These are phyloP conservation scores for Silene noctiflora DNA, from an alignment of 179 eudicot genomes.

Conservation along the genomic window DNA sequence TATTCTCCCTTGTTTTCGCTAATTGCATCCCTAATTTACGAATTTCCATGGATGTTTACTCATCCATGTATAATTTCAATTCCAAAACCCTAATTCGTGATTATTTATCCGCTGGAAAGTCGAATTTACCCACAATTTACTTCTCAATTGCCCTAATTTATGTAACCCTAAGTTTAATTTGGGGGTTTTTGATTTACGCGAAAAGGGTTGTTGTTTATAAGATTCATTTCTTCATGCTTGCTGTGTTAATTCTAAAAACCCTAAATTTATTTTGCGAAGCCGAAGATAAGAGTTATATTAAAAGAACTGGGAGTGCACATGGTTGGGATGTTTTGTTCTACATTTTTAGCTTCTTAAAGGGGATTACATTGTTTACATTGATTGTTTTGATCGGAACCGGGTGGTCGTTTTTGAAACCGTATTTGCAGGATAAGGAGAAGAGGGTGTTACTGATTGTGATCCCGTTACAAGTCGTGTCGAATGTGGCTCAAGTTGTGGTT, in stretches of 20 bases:
- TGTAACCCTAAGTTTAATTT: constrained; percentile 23
- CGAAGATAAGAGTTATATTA: constrained; percentile 48
- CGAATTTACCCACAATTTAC: constrained; percentile 45
- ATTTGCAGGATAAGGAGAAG: constrained; percentile 60
- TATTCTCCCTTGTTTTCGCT: constrained; percentile 48
- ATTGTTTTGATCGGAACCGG: constrained; percentile 76
- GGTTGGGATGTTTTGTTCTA: constrained; percentile 81
- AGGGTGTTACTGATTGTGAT: constrained; percentile 67
- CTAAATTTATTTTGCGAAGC: constrained; percentile 57
- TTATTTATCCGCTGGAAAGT: constrained; percentile 56
- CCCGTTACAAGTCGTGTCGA: constrained; percentile 63
- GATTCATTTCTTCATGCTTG: constrained; percentile 55
- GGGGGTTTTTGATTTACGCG: constrained; percentile 34
- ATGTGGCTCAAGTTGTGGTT: constrained; percentile 60
- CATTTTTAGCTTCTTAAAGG: constrained; percentile 55
- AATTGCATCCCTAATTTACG: constrained; percentile 41
- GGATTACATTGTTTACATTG: constrained; percentile 54
- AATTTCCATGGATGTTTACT: constrained; percentile 51
- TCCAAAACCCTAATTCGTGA: constrained; percentile 34
- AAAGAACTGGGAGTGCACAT: constrained; percentile 52
- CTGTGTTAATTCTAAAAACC: constrained; percentile 43
- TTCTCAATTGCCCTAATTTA: constrained; percentile 41
- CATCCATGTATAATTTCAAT: constrained; percentile 56
- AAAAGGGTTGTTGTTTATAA: constrained; percentile 33
- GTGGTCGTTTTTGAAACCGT: constrained; percentile 72